These are phyloP conservation scores for Leccinum ochraceum DNA, from an alignment of 768 basidiomycete species.

Conservation along the genomic window DNA sequence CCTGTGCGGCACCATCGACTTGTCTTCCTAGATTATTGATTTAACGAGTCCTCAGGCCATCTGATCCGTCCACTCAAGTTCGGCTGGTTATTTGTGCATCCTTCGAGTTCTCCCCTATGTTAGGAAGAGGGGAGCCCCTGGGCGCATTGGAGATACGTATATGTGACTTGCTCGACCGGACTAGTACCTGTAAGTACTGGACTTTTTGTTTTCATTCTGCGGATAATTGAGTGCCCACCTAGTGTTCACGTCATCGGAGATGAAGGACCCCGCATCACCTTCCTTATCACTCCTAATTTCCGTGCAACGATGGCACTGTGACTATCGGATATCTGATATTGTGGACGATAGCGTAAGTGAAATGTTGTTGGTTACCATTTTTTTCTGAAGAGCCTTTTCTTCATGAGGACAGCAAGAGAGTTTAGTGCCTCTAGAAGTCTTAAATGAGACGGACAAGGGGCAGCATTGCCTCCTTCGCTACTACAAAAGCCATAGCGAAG, in stretches of 20 bases:
- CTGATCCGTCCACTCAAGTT: not conserved
- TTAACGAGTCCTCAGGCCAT: too few relatives aligned
- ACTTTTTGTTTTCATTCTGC: too few relatives aligned
- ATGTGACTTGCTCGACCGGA: not conserved
- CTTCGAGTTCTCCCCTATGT: not conserved
- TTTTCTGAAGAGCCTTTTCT: not conserved
- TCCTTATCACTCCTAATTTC: constrained; percentile 1
- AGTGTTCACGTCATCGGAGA: not conserved
- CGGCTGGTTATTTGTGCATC: not conserved
- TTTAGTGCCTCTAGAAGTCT: too few relatives aligned
- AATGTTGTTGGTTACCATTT: too few relatives aligned
- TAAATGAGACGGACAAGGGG: constrained; percentile 4
- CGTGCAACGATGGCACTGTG: not conserved
- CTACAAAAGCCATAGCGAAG: not conserved
- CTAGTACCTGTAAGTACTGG: not conserved
- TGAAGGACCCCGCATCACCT: not conserved
- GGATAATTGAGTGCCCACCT: too few relatives aligned
- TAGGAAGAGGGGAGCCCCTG: not conserved
- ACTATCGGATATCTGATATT: not conserved
- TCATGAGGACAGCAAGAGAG: too few relatives aligned
- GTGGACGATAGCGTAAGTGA: not conserved
- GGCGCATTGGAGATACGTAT: not conserved
- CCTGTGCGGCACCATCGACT: not conserved
- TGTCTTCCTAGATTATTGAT: not conserved
- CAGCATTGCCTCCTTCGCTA: not conserved